Evolutionary conservation across 495 filamentous ascomycete species (phyloP).

Genomic region (Penicillium psychrofluorescens): DNA sequence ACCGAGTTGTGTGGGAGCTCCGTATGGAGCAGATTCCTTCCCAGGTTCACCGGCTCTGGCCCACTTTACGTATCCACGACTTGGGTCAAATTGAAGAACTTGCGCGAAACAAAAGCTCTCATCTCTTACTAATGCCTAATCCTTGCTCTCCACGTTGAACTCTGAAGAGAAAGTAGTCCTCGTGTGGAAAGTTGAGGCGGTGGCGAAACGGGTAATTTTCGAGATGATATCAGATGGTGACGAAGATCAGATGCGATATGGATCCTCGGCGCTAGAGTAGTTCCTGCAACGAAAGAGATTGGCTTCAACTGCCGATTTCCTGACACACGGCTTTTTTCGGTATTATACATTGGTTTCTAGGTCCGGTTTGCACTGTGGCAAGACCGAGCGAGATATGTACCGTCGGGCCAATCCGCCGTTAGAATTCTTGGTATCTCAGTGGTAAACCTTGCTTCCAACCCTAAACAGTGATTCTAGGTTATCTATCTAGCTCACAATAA

Average conservation of each 20-base stretch:
- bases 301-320: background rate
- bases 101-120: constrained; percentile 1
- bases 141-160: constrained; percentile 3
- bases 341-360: too few species aligned
- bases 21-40: constrained; percentile 2
- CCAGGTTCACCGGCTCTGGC: constrained; percentile 8
- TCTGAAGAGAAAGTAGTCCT: constrained; percentile 8
- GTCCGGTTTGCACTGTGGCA: too few species aligned
- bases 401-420: too few species aligned
- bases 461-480: too few species aligned
- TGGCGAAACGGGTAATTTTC: background rate
- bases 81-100: constrained; percentile 1
- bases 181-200: constrained; percentile 17
- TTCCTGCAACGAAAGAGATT: background rate
- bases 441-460: too few species aligned
- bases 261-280: background rate
- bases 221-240: constrained; percentile 6
- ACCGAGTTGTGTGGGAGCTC: constrained; percentile 6
- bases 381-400: too few species aligned
- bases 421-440: too few species aligned
- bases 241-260: background rate
- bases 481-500: too few species aligned
- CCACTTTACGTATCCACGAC: constrained; percentile 5
- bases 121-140: background rate
- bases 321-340: background rate